phyloP scores from a whole-genome alignment of 495 filamentous ascomycete genomes.

The Pseudoneurospora amorphoporcata region DNA sequence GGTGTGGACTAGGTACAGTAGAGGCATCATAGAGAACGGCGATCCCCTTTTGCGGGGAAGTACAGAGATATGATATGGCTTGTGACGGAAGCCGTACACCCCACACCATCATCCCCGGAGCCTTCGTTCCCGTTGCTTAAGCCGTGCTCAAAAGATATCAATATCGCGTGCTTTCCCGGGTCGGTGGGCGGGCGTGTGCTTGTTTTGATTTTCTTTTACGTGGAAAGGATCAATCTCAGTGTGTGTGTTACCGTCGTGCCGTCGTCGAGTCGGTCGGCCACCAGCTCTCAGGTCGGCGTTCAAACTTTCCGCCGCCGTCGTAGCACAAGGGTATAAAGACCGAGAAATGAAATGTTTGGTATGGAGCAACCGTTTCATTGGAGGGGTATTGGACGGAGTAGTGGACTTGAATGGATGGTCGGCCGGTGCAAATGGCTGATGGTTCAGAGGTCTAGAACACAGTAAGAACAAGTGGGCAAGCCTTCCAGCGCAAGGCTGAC shows the following conservation, averaged over 20 bases:
- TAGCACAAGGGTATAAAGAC: background rate
- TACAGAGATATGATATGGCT: background rate
- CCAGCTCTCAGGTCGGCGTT: background rate
- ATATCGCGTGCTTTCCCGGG: background rate
- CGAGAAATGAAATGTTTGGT: background rate
- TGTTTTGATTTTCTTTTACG: background rate
- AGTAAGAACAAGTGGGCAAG: background rate
- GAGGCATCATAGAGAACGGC: background rate
- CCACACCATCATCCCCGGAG: background rate
- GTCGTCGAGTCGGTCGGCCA: background rate
- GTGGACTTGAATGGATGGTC: conserved; percentile 2
- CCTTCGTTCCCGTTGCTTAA: background rate
- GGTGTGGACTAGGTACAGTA: background rate
- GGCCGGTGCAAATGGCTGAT: background rate
- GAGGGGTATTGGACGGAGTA: background rate
- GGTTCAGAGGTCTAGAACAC: conserved; percentile 9
- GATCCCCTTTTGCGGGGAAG: background rate
- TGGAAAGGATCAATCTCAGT: background rate
- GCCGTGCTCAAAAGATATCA: background rate
- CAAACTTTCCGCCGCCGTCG: background rate
- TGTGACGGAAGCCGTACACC: background rate
- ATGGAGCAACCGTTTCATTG: background rate
- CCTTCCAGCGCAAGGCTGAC: conserved; percentile 14
- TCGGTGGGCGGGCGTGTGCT: background rate
- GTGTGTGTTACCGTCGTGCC: background rate